A percentile compares a stretch with the other conserved stretches of the same genome.
Conservation (phyloP, 176 grass and related monocot species). For the Musa troglodytarum region DNA sequence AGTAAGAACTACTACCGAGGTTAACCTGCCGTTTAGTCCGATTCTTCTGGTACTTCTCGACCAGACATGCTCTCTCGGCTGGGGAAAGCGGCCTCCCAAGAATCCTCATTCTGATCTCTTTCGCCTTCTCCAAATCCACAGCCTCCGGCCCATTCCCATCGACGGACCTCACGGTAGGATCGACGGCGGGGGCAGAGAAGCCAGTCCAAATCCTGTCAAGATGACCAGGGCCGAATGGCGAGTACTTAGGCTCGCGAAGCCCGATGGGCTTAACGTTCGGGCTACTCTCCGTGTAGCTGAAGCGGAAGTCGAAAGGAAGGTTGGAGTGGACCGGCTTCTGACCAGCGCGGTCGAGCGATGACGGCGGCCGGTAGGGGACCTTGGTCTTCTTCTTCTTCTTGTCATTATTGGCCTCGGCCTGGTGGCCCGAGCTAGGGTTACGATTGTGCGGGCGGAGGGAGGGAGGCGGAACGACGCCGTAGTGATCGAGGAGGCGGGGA, state of each 20-base stretch:
- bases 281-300: conserved; percentile 57
- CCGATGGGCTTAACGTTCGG: conserved; percentile 47
- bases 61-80: background rate
- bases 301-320: conserved; percentile 56
- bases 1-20: conserved; percentile 4
- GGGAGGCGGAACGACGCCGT: conserved; percentile 18
- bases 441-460: conserved; percentile 21
- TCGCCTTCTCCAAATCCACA: conserved; percentile 41
- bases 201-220: conserved; percentile 59
- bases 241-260: conserved; percentile 68
- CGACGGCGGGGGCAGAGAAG: conserved; percentile 17
- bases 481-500: conserved; percentile 18
- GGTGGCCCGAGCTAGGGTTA: background rate
- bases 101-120: conserved; percentile 23
- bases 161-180: background rate
- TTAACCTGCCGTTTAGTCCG: conserved; percentile 21
- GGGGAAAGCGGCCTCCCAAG: conserved; percentile 1
- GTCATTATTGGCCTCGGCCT: background rate
- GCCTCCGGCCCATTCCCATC: conserved; percentile 24
- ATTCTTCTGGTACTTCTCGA: conserved; percentile 10
- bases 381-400: conserved; percentile 17
- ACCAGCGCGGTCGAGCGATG: conserved; percentile 27
- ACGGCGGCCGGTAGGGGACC: background rate
- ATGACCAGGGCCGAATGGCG: conserved; percentile 57
- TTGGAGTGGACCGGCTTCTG: conserved; percentile 32